Evolutionary conservation across 495 filamentous ascomycete genomes (phyloP).

Genomic region (Hypoxylon cercidicola): DNA sequence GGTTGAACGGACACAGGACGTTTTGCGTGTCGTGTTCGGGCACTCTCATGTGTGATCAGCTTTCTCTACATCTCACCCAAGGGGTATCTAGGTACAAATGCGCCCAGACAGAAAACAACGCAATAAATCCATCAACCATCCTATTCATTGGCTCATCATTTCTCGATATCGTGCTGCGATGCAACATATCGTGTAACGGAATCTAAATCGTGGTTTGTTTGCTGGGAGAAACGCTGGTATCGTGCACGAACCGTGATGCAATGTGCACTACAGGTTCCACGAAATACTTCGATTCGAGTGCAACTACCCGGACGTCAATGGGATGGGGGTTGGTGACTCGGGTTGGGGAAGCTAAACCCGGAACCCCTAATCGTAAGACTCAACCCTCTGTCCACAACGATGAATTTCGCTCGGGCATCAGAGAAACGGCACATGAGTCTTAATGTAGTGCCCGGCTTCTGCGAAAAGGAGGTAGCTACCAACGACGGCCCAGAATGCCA

Average conservation of each 20-base stretch:
- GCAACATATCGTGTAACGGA: neutral
- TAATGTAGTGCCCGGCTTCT: constrained; percentile 20
- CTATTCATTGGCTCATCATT: neutral
- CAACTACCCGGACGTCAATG: too few species aligned
- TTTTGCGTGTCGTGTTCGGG: constrained; percentile 32
- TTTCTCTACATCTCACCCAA: neutral
- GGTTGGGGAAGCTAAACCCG: neutral
- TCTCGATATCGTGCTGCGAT: neutral
- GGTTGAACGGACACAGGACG: constrained; percentile 52
- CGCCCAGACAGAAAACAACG: neutral
- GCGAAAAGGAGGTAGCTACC: constrained; percentile 40
- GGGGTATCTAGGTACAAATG: constrained; percentile 7
- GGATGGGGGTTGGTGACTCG: too few species aligned
- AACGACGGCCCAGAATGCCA: constrained; percentile 51
- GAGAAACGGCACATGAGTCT: constrained; percentile 17
- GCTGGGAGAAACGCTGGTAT: neutral
- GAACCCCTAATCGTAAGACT: neutral
- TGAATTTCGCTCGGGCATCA: too few species aligned
- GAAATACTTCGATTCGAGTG: too few species aligned
- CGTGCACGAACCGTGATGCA: neutral
- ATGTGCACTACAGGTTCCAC: neutral
- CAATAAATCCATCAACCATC: neutral
- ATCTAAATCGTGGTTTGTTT: too few species aligned
- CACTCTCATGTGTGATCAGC: constrained; percentile 7
- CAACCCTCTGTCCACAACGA: neutral